Evolutionary conservation across 768 basidiomycete genomes (phyloP).

Genomic region (Suillus americanus): DNA sequence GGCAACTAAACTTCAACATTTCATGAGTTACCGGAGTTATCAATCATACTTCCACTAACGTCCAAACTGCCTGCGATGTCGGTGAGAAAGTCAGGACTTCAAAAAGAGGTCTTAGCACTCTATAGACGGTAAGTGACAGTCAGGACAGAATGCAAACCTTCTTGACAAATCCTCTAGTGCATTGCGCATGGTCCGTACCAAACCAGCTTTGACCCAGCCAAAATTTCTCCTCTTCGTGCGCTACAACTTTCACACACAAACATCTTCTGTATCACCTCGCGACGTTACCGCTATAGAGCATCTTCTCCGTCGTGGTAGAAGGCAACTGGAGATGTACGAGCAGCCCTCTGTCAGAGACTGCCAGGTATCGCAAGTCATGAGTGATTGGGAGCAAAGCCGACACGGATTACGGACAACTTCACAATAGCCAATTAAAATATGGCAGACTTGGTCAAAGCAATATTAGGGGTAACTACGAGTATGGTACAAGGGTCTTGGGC

Average conservation of each 20-base stretch:
- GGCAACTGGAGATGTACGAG: conserved; percentile 73
- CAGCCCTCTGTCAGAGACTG: conserved; percentile 68
- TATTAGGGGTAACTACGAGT: neutral
- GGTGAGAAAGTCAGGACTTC: conserved; percentile 44
- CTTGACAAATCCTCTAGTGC: conserved; percentile 45
- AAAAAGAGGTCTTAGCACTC: conserved; percentile 50
- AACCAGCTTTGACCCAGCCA: conserved; percentile 56
- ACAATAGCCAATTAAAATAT: neutral
- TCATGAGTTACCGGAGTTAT: conserved; percentile 2
- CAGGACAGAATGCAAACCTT: conserved; percentile 9
- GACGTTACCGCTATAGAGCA: conserved; percentile 74
- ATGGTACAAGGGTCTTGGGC: neutral
- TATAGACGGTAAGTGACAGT: conserved; percentile 49
- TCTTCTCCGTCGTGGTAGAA: conserved; percentile 63
- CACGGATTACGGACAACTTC: conserved; percentile 12
- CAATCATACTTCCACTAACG: neutral
- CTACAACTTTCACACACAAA: conserved; percentile 68
- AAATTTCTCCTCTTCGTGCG: conserved; percentile 71
- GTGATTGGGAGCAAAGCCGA: conserved; percentile 53
- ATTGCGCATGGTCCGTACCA: conserved; percentile 69
- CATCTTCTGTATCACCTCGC: conserved; percentile 58
- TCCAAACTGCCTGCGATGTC: conserved; percentile 23
- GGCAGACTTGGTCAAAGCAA: too few relatives aligned
- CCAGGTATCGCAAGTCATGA: conserved; percentile 71
- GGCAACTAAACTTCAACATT: conserved; percentile 1